Conservation (phyloP, 345 rosid genomes). For the Pseudoturritis turrita region DNA sequence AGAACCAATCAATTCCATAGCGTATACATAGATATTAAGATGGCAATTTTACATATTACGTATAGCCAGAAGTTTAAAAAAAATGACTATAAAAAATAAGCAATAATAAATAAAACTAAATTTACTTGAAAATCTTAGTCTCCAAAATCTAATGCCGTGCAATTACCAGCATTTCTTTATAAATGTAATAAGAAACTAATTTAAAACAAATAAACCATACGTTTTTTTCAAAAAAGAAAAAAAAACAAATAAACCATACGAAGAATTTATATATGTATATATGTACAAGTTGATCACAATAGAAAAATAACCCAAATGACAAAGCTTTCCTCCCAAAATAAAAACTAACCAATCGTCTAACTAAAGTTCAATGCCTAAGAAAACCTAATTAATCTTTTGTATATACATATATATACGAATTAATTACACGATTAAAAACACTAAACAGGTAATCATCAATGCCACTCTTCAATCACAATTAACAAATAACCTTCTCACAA, state of each 20-base stretch:
- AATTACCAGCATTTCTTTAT: not conserved
- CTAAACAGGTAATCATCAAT: conserved; percentile 17
- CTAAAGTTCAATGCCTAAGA: conserved; percentile 15
- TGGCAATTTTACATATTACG: too few species aligned
- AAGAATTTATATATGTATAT: not conserved
- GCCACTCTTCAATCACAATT: conserved; percentile 21
- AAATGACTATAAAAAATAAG: too few species aligned
- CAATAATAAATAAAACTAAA: not conserved
- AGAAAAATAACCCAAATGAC: not conserved
- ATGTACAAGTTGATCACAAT: conserved; percentile 25
- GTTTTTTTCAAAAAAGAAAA: not conserved
- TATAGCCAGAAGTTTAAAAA: too few species aligned
- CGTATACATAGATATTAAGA: too few species aligned
- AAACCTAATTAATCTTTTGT: conserved; percentile 18
- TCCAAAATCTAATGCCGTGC: not conserved
- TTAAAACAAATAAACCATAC: not conserved
- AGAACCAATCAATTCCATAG: too few species aligned
- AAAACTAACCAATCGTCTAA: conserved; percentile 24
- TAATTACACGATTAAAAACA: conserved; percentile 5
- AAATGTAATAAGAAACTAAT: not conserved
- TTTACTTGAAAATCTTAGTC: not conserved
- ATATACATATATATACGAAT: not conserved
- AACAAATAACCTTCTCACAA: conserved; percentile 11
- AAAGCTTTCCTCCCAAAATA: not conserved
- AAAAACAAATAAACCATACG: not conserved